Evolutionary conservation across 192 early-diverging fungal genomes (phyloP), one percentile per base, ranked within the genome.

Genomic region (Dissophora ornata): DNA sequence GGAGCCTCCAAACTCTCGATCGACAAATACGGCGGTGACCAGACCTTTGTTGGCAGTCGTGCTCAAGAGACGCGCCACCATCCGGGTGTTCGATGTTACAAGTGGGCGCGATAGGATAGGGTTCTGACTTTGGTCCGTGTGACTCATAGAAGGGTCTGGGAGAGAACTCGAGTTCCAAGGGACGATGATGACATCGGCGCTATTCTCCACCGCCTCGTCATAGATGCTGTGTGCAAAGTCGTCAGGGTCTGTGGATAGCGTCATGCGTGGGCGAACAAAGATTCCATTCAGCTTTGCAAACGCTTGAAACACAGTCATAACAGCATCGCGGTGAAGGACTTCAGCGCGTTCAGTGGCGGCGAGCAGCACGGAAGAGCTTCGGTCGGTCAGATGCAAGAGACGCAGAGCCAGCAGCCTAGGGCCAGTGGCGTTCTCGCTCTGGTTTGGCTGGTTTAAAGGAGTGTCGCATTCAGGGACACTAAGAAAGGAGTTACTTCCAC

Each of bases 291-390:
- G 74, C 34, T 84, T 88, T 25, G 90, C 91, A 81, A 97, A 95
- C 0, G 93, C 90, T 2, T 92, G 79, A 77, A 98, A 90, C 26
- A 96, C 90, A 52, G 86, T 91, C 71, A 98, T 77, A 15, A 95
- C 82, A 0, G 94, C 87, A 65, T 97, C 96, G 12, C 80, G 79
- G 4, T 82, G 80, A 13, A 90, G 57, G n/a, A 88, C 93, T 26
- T 85, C 79, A 29, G 80, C 82, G 0, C 82, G 78, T 57, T 96
- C 91, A 24, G 71, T 75, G 28, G 86, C 74, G 34, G 89, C 89
- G 58, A 89, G 84, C 86, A 98, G 90, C 7, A 96, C 80, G 25
- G 89, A 85, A 0, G 94, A 95, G 19, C 89, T 85, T 34, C 96
- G 92, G 24, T 95, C 87, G 1, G 91, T 92, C 41, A 94, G 71